A percentile compares a stretch with the other conserved stretches of the same genome.
These are phyloP conservation scores for Zizania palustris DNA, from an alignment of 202 grass and related monocot species.

Conservation along the genomic window DNA sequence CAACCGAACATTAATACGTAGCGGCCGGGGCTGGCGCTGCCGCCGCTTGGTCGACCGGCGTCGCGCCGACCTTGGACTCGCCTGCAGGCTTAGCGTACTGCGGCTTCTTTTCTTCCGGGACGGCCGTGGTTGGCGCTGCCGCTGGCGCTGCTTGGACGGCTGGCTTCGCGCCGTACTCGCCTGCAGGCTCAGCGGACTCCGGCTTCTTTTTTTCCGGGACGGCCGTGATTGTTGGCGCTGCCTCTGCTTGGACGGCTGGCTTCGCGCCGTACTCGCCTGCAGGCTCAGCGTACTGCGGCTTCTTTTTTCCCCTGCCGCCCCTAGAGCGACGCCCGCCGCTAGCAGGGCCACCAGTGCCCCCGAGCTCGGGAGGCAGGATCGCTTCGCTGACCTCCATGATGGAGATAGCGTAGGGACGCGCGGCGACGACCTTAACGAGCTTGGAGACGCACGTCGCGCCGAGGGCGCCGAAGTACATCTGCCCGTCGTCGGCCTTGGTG, in stretches of 20 bases:
- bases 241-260: background rate
- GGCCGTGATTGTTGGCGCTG: too few relatives aligned
- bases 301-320: conserved; percentile 26
- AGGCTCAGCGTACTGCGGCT: background rate
- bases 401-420: conserved; percentile 45
- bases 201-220: too few relatives aligned
- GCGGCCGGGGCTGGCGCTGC: background rate
- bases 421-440: conserved; percentile 59
- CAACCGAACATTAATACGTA: background rate
- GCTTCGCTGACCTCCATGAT: conserved; percentile 55
- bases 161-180: too few relatives aligned
- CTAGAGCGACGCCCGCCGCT: background rate
- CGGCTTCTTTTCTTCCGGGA: too few relatives aligned
- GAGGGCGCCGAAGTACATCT: conserved; percentile 46
- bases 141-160: background rate
- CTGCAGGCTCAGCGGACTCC: too few relatives aligned
- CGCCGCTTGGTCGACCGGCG: background rate
- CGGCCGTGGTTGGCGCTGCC: background rate
- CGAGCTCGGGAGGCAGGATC: conserved; percentile 22
- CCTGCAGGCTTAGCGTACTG: too few relatives aligned
- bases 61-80: too few relatives aligned
- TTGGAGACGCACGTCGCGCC: conserved; percentile 25
- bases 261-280: background rate
- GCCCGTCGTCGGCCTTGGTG: conserved; percentile 41
- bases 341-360: background rate